Evolutionary conservation across 345 rosid genomes (phyloP), one percentile per base, ranked within the genome.

Genomic region (Acer negundo): DNA sequence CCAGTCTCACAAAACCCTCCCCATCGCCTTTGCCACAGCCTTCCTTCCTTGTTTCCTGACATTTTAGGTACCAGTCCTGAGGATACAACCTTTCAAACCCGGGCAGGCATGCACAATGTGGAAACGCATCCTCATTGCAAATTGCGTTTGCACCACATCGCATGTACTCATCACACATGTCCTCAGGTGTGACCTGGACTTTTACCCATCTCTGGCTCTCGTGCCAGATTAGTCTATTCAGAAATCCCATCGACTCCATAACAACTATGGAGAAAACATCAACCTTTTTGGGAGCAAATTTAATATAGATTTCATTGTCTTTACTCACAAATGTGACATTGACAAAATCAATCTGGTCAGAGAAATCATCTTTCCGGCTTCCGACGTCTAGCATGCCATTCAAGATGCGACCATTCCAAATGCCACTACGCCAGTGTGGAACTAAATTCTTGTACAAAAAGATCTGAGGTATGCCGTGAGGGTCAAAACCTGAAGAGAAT

Each of bases 111-210:
- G 0, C 23, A 31, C 84, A 82, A 3, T 1, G 26, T 35, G 38
- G 6, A 0, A 58, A 53, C 31, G 44, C 6, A 12, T 16, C 7
- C 17, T 56, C 15, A 7, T 82, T 67, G 67, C 82, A 82, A 3
- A 13, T 59, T 63, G 12, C 70, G 59, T 78, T 46, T 6, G 71
- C 65, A 8, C 84, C 77, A 53, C 84, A 81, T 1, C 49, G 0
- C 13, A 49, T 40, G 26, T 79, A 84, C 17, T 69, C 61, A 6
- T 79, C 82, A 11, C 87, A 84, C 31, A 28, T 2, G 58, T 79
- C 85, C 17, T 2, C n/a, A 0, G 77, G 81, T 0, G 1, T 10
- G 16, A 28, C 12, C 76, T 51, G 64, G 64, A 35, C 13, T 56
- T 58, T 72, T 1, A 6, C 55, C 81, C 81, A 83, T 1, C 19